Evolutionary conservation across 768 basidiomycete genomes (phyloP).

Genomic region (Rhizopogon vulgaris): DNA sequence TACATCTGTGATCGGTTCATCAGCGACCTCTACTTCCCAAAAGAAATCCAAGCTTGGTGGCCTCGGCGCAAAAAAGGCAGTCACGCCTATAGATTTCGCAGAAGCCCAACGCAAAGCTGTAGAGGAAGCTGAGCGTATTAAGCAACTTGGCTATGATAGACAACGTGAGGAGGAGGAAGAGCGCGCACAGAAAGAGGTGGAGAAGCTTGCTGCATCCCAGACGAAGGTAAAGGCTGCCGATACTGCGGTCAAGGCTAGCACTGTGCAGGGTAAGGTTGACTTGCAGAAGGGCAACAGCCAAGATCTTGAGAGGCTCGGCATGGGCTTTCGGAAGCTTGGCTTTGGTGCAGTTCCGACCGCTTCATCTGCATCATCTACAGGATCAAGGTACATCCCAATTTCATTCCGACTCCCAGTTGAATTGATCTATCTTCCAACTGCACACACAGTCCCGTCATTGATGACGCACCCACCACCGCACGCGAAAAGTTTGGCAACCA

Average conservation of each 20-base stretch:
- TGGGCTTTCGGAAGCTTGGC: constrained; percentile 75
- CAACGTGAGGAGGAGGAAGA: constrained; percentile 81
- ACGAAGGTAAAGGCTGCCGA: constrained; percentile 25
- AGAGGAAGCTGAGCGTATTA: constrained; percentile 90
- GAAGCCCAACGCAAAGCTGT: constrained; percentile 86
- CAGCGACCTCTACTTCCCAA: constrained; percentile 28
- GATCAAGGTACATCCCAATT: constrained; percentile 27
- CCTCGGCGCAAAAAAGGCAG: constrained; percentile 85
- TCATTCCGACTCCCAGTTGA: background rate
- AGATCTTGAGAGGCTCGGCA: constrained; percentile 52
- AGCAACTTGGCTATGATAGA: constrained; percentile 88
- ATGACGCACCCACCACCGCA: constrained; percentile 71
- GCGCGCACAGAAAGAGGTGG: constrained; percentile 57
- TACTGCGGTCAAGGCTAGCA: constrained; percentile 16
- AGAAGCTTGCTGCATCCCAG: constrained; percentile 30
- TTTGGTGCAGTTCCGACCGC: constrained; percentile 77
- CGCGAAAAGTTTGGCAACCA: constrained; percentile 88
- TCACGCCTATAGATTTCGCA: constrained; percentile 81
- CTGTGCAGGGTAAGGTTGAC: constrained; percentile 23
- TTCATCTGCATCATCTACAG: constrained; percentile 44
- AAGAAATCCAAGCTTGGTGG: constrained; percentile 70
- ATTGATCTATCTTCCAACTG: background rate
- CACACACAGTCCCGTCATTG: constrained; percentile 24
- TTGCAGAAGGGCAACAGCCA: constrained; percentile 36
- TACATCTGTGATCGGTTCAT: constrained; percentile 24